A percentile compares a stretch with the other conserved stretches of the same genome.
These are phyloP conservation scores for Medicago ruthenica DNA, from an alignment of 306 rosid species.

Conservation along the genomic window DNA sequence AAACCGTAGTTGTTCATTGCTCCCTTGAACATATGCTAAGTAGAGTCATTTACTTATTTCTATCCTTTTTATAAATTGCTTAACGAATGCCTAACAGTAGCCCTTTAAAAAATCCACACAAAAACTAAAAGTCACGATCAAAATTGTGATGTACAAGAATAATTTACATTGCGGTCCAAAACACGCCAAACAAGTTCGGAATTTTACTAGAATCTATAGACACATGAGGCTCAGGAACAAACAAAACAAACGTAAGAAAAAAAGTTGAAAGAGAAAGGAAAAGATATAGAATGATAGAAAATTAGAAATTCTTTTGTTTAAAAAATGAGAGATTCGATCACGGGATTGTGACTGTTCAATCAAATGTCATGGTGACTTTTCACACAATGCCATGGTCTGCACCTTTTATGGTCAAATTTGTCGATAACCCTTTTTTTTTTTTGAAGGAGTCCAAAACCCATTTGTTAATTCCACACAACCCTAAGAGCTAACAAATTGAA, in stretches of 20 bases:
- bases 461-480: constrained; percentile 12
- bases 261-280: constrained; percentile 17
- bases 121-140: neutral
- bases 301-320: neutral
- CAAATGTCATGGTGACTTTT: constrained; percentile 48
- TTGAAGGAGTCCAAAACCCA: too few species aligned
- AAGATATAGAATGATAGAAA: neutral
- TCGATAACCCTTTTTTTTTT: too few species aligned
- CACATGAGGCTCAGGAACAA: constrained; percentile 28
- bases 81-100: too few species aligned
- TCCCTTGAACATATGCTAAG: too few species aligned
- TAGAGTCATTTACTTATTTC: too few species aligned
- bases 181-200: neutral
- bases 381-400: constrained; percentile 46
- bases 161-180: neutral
- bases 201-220: neutral
- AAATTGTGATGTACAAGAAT: neutral
- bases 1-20: too few species aligned
- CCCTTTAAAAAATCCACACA: too few species aligned
- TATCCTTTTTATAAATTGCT: too few species aligned
- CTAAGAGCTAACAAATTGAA: neutral
- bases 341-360: constrained; percentile 76
- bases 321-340: constrained; percentile 55
- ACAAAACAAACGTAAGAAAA: constrained; percentile 4
- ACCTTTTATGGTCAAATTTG: constrained; percentile 43